Percentiles rank a stretch among this genome's conserved stretches.
Conservation (phyloP, 495 filamentous ascomycete species). For the Tuber indicum region DNA sequence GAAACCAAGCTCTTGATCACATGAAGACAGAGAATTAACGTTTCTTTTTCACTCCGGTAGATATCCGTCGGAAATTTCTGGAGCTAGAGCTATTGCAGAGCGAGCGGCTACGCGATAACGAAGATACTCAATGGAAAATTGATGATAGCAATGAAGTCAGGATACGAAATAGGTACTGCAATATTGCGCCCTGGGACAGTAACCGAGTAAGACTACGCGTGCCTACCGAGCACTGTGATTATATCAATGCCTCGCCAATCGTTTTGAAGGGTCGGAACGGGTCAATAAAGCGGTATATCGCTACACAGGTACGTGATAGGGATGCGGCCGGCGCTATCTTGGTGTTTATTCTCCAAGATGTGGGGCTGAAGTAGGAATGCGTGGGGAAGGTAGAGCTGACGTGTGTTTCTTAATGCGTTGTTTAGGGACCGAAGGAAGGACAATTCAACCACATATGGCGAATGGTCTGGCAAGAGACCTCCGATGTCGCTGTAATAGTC, state of each 20-base stretch:
- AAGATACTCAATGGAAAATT: conserved; percentile 34
- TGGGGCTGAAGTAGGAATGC: conserved; percentile 1
- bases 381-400: conserved; percentile 13
- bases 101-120: conserved; percentile 34
- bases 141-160: conserved; percentile 34
- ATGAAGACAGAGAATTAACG: conserved; percentile 9
- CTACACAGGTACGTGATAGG: conserved; percentile 54
- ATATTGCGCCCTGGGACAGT: conserved; percentile 78
- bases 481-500: conserved; percentile 74
- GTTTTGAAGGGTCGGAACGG: conserved; percentile 54
- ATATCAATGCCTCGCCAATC: conserved; percentile 95
- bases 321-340: not conserved
- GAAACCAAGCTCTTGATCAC: not conserved
- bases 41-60: conserved; percentile 16
- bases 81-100: conserved; percentile 35
- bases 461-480: conserved; percentile 84
- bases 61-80: conserved; percentile 36
- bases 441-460: conserved; percentile 80
- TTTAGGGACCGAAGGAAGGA: conserved; percentile 72
- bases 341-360: not conserved
- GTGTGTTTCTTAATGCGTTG: conserved; percentile 12
- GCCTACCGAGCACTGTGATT: conserved; percentile 71
- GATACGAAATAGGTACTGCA: conserved; percentile 61
- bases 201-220: conserved; percentile 81
- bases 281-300: conserved; percentile 56